Evolutionary conservation across 2,329 filamentous ascomycete genomes (phyloP), one percentile per base, ranked within the genome.

Genomic region (Hyphodiscus sp.): DNA sequence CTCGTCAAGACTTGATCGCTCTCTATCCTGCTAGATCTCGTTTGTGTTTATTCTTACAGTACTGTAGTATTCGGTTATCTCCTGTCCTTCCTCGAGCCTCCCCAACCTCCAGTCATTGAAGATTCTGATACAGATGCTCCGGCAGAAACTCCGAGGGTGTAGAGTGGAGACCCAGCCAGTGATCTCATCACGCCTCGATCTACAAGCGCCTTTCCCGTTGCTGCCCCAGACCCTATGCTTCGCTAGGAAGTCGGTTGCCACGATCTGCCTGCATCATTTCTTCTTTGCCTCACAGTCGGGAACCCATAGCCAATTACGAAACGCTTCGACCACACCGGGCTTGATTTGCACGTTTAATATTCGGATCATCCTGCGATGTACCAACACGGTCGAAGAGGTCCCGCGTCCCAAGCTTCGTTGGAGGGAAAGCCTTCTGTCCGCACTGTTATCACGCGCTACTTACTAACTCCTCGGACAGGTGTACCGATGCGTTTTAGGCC

Each of bases 131-230:
- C 23, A 26, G 23, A 26, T 26, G n/a, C 23, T 26, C 23, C 23
- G 23, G 23, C 23, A 26, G 23, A 26, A 26, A 4, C 23, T 4
- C 23, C 23, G 23, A 26, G 23, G 4, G 23, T 4, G 23, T 26
- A 8, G 23, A 26, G 23, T 26, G 23, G 33, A 4, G 33, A 38
- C 33, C 33, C 33, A 38, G 33, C 13, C 33, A 38, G 16, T 46
- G 45, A 46, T 26, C 45, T 46, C 45, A 46, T 46, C 7, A 16
- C 19, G 16, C 16, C 45, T 15, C 45, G 45, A 46, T 46, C 45
- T 46, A n/a, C 45, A 23, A 29, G 26, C 23, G 45, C 45, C 45
- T 46, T 29, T 29, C 45, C 45, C 45, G 45, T 46, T 46, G 45
- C 11, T 20, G 45, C 45, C 45, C 43, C 45, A 16, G 45, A 7